phyloP scores from a whole-genome alignment of 352 stramenopile genomes.

The Aphanomyces invadans region DNA sequence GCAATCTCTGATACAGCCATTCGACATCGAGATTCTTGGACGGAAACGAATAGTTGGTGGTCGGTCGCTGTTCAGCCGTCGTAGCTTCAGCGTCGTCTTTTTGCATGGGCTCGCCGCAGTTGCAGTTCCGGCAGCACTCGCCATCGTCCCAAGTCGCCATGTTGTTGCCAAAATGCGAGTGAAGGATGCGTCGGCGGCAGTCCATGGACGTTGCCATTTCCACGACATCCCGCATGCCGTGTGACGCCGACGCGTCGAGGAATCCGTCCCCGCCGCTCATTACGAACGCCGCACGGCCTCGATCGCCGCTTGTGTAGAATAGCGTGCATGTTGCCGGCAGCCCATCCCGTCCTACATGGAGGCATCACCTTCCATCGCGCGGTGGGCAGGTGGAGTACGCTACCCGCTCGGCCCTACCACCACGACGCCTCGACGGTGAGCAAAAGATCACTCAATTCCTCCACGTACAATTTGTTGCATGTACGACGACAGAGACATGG shows the following conservation, averaged over 20 bases:
- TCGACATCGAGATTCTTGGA: not conserved
- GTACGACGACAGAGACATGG: slow-evolving; percentile 56
- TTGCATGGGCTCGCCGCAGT: slow-evolving; percentile 38
- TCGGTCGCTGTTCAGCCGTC: slow-evolving; percentile 19
- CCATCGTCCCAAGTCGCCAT: slow-evolving; percentile 29
- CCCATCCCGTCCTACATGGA: slow-evolving; percentile 55
- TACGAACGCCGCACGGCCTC: slow-evolving; percentile 32
- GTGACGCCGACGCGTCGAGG: not conserved
- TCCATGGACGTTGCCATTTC: slow-evolving; percentile 45
- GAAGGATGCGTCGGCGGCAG: slow-evolving; percentile 52
- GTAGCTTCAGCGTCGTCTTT: not conserved
- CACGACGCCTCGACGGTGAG: not conserved
- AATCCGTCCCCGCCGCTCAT: slow-evolving; percentile 13
- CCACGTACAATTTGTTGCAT: slow-evolving; percentile 65
- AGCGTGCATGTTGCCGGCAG: slow-evolving; percentile 43
- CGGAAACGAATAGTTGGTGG: too few relatives aligned
- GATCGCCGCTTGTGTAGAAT: slow-evolving; percentile 54
- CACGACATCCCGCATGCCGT: slow-evolving; percentile 33
- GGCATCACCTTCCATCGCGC: slow-evolving; percentile 30
- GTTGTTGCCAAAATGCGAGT: slow-evolving; percentile 43
- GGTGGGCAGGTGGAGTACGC: not conserved
- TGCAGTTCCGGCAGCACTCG: slow-evolving; percentile 47
- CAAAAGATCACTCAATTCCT: not conserved
- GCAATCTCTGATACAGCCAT: slow-evolving; percentile 8
- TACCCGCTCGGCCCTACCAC: slow-evolving; percentile 45